Percentiles rank a stretch among this genome's conserved stretches.
These are phyloP conservation scores for Aphanomyces stellatus DNA, from an alignment of 352 stramenopile species.

Conservation along the genomic window DNA sequence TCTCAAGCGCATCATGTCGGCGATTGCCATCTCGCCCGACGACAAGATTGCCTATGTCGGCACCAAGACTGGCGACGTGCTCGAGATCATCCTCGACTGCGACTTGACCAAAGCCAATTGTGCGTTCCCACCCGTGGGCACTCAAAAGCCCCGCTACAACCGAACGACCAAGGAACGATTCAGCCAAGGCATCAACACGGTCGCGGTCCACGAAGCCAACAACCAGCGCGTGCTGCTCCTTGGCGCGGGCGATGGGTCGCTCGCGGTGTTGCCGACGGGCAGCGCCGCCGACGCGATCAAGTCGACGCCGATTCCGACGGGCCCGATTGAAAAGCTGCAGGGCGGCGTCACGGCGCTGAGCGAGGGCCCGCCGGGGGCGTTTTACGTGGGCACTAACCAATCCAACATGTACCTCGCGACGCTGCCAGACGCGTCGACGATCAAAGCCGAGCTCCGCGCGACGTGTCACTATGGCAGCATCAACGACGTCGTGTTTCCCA, in stretches of 20 bases:
- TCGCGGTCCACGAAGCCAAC: conserved; percentile 86
- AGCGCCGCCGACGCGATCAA: conserved; percentile 49
- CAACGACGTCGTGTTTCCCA: conserved; percentile 93
- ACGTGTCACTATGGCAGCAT: conserved; percentile 89
- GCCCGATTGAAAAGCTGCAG: conserved; percentile 72
- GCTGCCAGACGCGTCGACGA: conserved; percentile 33
- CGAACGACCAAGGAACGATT: conserved; percentile 89
- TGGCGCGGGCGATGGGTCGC: conserved; percentile 85
- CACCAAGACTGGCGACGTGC: conserved; percentile 93
- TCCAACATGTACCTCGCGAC: conserved; percentile 90
- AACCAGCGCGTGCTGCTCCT: conserved; percentile 85
- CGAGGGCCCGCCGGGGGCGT: conserved; percentile 67
- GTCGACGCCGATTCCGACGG: conserved; percentile 53
- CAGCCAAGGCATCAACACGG: conserved; percentile 82
- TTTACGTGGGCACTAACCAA: conserved; percentile 90
- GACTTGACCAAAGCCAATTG: conserved; percentile 89
- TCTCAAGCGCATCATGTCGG: conserved; percentile 90
- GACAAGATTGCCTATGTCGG: conserved; percentile 91
- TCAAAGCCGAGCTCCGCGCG: conserved; percentile 56
- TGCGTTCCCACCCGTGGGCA: conserved; percentile 62
- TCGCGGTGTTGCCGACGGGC: conserved; percentile 82
- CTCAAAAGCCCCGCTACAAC: conserved; percentile 81
- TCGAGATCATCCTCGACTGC: conserved; percentile 92
- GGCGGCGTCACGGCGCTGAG: conserved; percentile 89
- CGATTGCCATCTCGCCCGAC: conserved; percentile 87